Base-by-base conservation (phyloP, 202 grass and related monocot species). In the Musa balbisiana region DNA sequence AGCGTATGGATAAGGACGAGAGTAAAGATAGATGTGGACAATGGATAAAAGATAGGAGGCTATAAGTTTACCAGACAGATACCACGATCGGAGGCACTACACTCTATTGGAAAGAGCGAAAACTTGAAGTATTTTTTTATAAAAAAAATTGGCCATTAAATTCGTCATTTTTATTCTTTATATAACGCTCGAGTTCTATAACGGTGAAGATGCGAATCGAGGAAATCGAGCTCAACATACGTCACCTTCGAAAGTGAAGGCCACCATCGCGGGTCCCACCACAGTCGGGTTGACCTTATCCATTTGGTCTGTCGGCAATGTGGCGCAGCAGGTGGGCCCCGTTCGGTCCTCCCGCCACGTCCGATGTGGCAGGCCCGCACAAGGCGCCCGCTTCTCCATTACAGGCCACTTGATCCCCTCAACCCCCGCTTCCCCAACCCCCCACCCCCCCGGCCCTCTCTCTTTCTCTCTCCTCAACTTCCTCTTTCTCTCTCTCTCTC, bases 21-120 rank as follows among this genome's bases (percentile, higher is more conserved):
- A 0, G 3, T 33, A 33, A 4, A 3, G 0, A 0, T 33, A 33
- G 3, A 4, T 0, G 0, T 4, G 0, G 0, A 3, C 0, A 0
- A 33, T 33, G 3, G 29, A 33, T 33, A 2, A 33, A 4, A 33
- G 29, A 33, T 33, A n/a, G 3, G 0, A 33, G 29, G 0, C 29
- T 33, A 33, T 33, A 4, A 33, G 29, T 3, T 0, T 0, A 0
- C 29, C 3, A 33, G 29, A 0, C 3, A 33, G 3, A 4, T 2
- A 0, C 0, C 3, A 33, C 0, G 29, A 4, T 4, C 0, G 29
- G 0, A 33, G 29, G 29, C 3, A 4, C 29, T 33, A 3, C 3
- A 33, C 3, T 33, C 0, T 4, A 33, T 0, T 8, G 5, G 5
- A 43, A 0, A 43, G 5, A 43, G 3, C 8, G 33, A 43, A 8